Evolutionary conservation across 2,329 filamentous ascomycete genomes (phyloP), one percentile per base, ranked within the genome.

Genomic region (Zymoseptoria crescenta): DNA sequence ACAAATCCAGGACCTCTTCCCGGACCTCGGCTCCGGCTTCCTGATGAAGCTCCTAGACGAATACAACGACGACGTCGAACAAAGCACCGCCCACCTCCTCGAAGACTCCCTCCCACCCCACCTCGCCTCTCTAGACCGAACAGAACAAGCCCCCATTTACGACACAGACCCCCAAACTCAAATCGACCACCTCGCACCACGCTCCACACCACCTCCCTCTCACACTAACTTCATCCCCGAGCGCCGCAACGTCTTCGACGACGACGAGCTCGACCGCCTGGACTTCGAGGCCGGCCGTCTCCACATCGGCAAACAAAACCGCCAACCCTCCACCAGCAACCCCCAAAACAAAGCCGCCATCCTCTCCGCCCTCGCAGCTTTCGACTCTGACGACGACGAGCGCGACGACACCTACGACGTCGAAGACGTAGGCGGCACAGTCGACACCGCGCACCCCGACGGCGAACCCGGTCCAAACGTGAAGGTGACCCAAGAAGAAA

Each of bases 351-450:
- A 95, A 75, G 89, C 91, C 0, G 87, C 91, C 9, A 96, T 96
- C 66, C 77, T 96, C 24, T 89, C 92, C 2, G 93, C 93, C 0
- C 83, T 97, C 2, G 90, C 91, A 16, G 83, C 87, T 0, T 96
- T 97, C 66, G 92, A 97, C 75, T 87, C 87, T 0, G 93, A 97
- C 67, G 94, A 97, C 65, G 94, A 99, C 72, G 94, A 99, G 76
- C 84, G 91, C 41, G 94, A 99, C 73, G 94, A 99, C 72, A 97
- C 93, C 0, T 99, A 99, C 71, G 94, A 99, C 68, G 85, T 87
- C 1, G 90, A 86, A 54, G 94, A 97, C 69, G 91, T 97, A 1
- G 94, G 94, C 41, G 92, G 93, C 21, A 89, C 89, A 0, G 86
- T 96, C 2, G 91, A 96, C 66, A 79, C 81, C 19, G 79, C 77